Evolutionary conservation across 495 filamentous ascomycete genomes (phyloP), one percentile per base, ranked within the genome.

Genomic region (Penicillium egyptiacum): DNA sequence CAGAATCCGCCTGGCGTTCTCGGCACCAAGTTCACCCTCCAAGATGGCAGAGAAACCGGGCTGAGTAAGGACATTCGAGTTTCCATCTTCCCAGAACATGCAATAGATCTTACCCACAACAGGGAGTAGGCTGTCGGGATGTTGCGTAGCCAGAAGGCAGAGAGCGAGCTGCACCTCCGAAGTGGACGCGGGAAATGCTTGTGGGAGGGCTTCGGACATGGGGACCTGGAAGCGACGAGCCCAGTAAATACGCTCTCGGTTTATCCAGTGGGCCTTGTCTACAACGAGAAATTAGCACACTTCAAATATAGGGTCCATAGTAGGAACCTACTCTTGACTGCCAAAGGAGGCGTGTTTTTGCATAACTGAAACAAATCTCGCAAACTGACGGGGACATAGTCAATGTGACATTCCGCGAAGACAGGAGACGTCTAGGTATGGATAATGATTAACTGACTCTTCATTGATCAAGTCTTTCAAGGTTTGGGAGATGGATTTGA

Each of bases 181-280:
- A 10, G 64, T 67, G 9, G 59, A 30, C 16, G 62, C 55, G 16
- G 58, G 63, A 30, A 67, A 64, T n/a, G 58, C 64, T n/a, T 57
- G 30, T 5, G 64, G 64, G 17, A 61, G 28, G 7, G 58, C 22
- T 12, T 60, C 48, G 22, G 55, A 55, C 54, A 64, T 62, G 4
- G 64, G 59, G 8, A 62, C 59, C 3, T 49, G 47, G 23, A 64
- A 59, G n/a, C 64, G 56, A 20, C 35, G 49, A 35, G 56, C 35
- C 64, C 64, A 67, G 20, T 61, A 64, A 9, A 64, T 40, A 4
- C 64, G 52, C 26, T 67, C 58, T 12, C 49, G 44, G 19, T 67
- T 55, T 2, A 67, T 55, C 58, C 59, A 67, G 19, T 46, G 45
- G 1, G 51, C n/a, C 17, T 67, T 67, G 39, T 67, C 64, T 67